Percentiles rank a stretch among this genome's conserved stretches.
phyloP scores from a whole-genome alignment of 495 filamentous ascomycete genomes.

The Penicillium goetzii region DNA sequence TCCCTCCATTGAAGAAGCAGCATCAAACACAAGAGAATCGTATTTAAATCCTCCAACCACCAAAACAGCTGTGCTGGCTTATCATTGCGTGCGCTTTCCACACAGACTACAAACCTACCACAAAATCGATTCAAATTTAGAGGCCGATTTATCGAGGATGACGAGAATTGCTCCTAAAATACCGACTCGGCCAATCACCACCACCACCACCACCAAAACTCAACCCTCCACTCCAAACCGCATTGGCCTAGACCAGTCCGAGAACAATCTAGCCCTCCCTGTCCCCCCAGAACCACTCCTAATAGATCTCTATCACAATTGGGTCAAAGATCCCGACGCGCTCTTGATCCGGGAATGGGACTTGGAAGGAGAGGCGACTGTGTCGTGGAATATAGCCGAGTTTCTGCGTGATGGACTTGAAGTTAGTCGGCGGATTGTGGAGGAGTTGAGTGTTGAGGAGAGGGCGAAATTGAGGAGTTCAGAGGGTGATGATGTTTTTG shows the following conservation, averaged over 20 bases:
- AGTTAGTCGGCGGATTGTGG: background rate
- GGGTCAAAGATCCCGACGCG: background rate
- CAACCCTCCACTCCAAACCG: background rate
- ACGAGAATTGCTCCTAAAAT: too few species aligned
- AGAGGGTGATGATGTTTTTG: background rate
- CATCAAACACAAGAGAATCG: background rate
- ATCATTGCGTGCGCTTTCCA: background rate
- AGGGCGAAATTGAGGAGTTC: background rate
- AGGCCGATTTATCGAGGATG: too few species aligned
- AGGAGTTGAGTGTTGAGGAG: background rate
- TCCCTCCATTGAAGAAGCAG: too few species aligned
- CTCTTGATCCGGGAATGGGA: background rate
- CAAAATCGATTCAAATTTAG: too few species aligned
- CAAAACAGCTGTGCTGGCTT: background rate
- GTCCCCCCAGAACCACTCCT: background rate
- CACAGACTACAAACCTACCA: background rate
- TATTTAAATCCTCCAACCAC: background rate
- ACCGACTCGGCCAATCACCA: background rate
- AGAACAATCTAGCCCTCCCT: background rate
- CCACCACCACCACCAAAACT: background rate
- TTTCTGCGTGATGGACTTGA: background rate
- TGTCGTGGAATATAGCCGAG: background rate
- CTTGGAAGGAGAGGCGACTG: background rate
- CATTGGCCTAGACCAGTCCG: background rate
- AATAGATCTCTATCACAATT: constrained; percentile 1